A percentile compares a stretch with the other conserved stretches of the same genome.
Evolutionary conservation across 2,329 filamentous ascomycete species (phyloP).

Genomic region (Ustulina deusta): DNA sequence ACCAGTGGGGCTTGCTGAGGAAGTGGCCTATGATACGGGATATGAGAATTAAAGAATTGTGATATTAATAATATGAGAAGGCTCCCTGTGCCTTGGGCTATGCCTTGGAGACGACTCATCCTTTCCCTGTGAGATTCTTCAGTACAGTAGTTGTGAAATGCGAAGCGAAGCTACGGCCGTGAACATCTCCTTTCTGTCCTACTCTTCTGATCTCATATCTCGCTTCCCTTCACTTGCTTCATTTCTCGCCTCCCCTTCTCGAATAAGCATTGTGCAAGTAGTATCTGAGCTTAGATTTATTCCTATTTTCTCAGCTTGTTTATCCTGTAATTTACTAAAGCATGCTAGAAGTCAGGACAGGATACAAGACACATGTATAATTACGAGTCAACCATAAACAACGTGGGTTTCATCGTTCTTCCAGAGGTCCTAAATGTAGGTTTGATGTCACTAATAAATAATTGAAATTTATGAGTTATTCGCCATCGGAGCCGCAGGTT

Average conservation of each 20-base stretch:
- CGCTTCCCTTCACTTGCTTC: not conserved
- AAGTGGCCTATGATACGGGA: constrained; percentile 28
- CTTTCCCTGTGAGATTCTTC: not conserved
- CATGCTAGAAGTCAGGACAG: too few relatives aligned
- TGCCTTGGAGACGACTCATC: not conserved
- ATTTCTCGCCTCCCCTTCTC: not conserved
- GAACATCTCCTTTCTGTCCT: not conserved
- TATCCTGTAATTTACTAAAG: not conserved
- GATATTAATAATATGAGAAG: not conserved
- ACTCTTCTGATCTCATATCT: not conserved
- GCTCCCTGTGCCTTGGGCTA: not conserved
- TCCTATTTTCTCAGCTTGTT: not conserved
- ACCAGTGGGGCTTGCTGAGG: constrained; percentile 30
- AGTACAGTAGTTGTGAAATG: not conserved
- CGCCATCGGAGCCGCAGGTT: not conserved
- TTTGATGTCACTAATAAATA: not conserved
- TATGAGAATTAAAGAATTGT: not conserved
- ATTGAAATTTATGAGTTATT: not conserved
- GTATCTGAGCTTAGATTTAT: not conserved
- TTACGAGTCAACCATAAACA: not conserved
- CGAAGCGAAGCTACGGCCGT: not conserved
- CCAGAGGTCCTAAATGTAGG: not conserved
- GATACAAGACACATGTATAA: not conserved
- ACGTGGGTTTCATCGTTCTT: not conserved
- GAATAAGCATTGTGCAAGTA: not conserved